Conservation (phyloP, 495 filamentous ascomycete species). For the Acidomyces sp. region DNA sequence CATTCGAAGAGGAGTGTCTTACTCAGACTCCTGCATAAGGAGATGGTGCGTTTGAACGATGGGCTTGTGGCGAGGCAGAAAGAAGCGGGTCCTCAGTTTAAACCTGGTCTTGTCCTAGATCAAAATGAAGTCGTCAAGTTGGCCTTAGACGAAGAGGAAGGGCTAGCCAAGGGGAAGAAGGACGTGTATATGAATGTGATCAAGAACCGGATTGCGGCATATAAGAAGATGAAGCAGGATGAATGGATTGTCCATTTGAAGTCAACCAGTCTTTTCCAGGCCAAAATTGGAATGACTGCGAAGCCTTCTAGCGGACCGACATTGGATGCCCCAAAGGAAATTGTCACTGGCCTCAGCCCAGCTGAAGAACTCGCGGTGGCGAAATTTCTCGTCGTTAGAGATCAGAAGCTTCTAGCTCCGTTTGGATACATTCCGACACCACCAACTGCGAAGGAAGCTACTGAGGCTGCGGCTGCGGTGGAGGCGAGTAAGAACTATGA, state of each 20-base stretch:
- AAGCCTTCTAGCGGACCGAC: constrained; percentile 19
- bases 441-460: constrained; percentile 48
- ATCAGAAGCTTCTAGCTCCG: constrained; percentile 44
- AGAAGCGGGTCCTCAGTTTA: constrained; percentile 40
- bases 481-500: constrained; percentile 62
- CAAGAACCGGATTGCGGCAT: constrained; percentile 58
- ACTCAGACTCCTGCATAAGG: constrained; percentile 58
- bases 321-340: constrained; percentile 13
- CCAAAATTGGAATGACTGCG: constrained; percentile 19
- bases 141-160: constrained; percentile 77
- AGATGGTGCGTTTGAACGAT: constrained; percentile 58
- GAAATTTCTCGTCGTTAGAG: constrained; percentile 39
- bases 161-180: constrained; percentile 49
- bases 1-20: constrained; percentile 56
- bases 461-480: constrained; percentile 49
- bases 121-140: constrained; percentile 59
- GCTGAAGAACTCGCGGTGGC: constrained; percentile 57
- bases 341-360: constrained; percentile 54
- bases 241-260: constrained; percentile 47
- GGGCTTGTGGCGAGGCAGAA: constrained; percentile 30
- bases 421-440: constrained; percentile 59
- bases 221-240: constrained; percentile 55
- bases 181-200: constrained; percentile 69
- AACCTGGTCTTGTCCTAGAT: constrained; percentile 42
- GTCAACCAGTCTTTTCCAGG: constrained; percentile 9